These are phyloP conservation scores for Kwoniella mangroviensis DNA, from an alignment of 768 basidiomycete species.

Conservation along the genomic window DNA sequence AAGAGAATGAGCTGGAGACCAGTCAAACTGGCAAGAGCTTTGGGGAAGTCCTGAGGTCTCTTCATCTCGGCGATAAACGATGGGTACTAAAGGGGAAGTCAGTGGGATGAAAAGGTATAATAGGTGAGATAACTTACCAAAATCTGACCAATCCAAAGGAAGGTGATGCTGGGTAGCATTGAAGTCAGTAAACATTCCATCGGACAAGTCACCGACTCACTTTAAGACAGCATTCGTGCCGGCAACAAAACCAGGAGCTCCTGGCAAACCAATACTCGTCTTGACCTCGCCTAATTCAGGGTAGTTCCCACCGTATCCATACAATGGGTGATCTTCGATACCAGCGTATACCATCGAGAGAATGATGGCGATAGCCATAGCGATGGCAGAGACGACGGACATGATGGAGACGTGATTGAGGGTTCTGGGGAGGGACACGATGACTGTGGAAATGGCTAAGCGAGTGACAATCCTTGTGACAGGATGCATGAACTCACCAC, in stretches of 20 bases:
- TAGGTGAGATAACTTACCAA: slow-evolving; percentile 19
- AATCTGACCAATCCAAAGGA: slow-evolving; percentile 52
- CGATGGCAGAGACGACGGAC: slow-evolving; percentile 49
- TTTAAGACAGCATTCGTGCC: slow-evolving; percentile 51
- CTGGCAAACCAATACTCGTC: slow-evolving; percentile 45
- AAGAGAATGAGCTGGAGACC: slow-evolving; percentile 45
- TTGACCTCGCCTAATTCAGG: slow-evolving; percentile 44
- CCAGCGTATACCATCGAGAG: slow-evolving; percentile 49
- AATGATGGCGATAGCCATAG: slow-evolving; percentile 52
- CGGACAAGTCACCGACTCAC: slow-evolving; percentile 25
- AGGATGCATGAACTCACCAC: slow-evolving; percentile 31
- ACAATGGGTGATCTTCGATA: slow-evolving; percentile 46
- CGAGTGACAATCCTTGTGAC: not conserved
- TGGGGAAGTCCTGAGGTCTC: slow-evolving; percentile 56
- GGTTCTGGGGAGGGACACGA: slow-evolving; percentile 50
- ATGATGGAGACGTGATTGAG: slow-evolving; percentile 52
- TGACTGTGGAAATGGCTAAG: slow-evolving; percentile 24
- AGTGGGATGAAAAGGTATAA: not conserved
- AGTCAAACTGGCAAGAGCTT: slow-evolving; percentile 50
- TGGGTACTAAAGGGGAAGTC: slow-evolving; percentile 32
- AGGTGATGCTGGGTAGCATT: slow-evolving; percentile 40
- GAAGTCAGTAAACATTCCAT: not conserved
- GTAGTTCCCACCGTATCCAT: slow-evolving; percentile 52
- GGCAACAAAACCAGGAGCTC: slow-evolving; percentile 40
- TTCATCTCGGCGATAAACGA: slow-evolving; percentile 59